Conservation (phyloP, 139 green algal genomes). For the Chlorella sp. region DNA sequence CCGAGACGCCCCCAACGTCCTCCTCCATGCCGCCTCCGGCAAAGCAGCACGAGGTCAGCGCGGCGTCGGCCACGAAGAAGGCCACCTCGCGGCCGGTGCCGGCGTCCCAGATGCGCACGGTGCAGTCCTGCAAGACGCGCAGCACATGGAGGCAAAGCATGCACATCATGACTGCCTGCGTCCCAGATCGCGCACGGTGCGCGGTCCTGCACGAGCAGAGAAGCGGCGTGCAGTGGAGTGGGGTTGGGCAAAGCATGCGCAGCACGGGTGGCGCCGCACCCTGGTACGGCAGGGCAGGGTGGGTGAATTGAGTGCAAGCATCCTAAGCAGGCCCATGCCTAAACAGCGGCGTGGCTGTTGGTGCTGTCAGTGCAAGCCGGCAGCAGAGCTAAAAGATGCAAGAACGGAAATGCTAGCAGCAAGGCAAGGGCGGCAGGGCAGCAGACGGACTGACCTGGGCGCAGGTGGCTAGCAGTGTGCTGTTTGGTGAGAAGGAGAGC, state of each 20-base stretch:
- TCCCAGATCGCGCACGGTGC: too few relatives aligned
- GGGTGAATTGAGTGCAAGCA: neutral
- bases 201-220: too few relatives aligned
- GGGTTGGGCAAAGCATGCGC: too few relatives aligned
- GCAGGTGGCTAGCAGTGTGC: slow-evolving; percentile 18
- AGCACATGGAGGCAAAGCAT: too few relatives aligned
- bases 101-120: slow-evolving; percentile 35
- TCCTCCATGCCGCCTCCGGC: slow-evolving; percentile 5
- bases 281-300: neutral
- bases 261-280: too few relatives aligned
- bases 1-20: neutral
- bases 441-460: slow-evolving; percentile 2
- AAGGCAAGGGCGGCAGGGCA: neutral
- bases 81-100: slow-evolving; percentile 17
- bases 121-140: slow-evolving; percentile 43
- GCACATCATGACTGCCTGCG: too few relatives aligned
- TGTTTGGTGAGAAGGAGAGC: slow-evolving; percentile 35
- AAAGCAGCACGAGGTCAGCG: slow-evolving; percentile 15
- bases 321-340: too few relatives aligned
- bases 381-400: neutral
- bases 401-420: neutral
- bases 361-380: neutral
- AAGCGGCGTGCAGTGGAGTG: too few relatives aligned
- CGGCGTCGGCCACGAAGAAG: slow-evolving; percentile 53
- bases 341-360: neutral